A percentile compares a stretch with the other conserved stretches of the same genome.
Evolutionary conservation across 257 asterid species (phyloP).

Genomic region (Sherardia arvensis): DNA sequence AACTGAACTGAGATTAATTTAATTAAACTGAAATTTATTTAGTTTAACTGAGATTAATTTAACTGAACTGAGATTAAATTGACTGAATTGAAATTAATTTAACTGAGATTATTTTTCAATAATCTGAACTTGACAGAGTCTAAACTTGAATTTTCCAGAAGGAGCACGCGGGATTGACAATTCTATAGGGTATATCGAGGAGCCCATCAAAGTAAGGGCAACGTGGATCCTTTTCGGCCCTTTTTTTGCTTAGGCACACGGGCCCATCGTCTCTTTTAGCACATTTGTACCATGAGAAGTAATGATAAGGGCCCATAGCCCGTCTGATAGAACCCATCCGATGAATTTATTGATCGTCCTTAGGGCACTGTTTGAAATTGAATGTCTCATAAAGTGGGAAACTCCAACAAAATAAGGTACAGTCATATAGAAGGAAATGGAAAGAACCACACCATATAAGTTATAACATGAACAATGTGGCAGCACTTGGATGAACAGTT

Average conservation of each 20-base stretch:
- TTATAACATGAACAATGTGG: background rate
- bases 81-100: too few relatives aligned
- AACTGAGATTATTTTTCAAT: too few relatives aligned
- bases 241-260: too few relatives aligned
- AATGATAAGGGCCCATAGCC: too few relatives aligned
- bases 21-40: too few relatives aligned
- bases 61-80: too few relatives aligned
- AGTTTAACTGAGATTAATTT: too few relatives aligned
- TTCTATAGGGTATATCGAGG: background rate
- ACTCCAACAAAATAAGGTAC: background rate
- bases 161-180: too few relatives aligned
- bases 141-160: too few relatives aligned
- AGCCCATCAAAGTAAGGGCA: background rate
- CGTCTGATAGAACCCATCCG: too few relatives aligned
- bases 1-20: too few relatives aligned
- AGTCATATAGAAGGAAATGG: background rate
- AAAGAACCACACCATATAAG: background rate
- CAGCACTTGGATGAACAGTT: background rate
- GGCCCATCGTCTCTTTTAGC: background rate
- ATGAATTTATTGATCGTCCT: constrained; percentile 2
- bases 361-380: background rate
- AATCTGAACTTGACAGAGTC: too few relatives aligned
- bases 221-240: constrained; percentile 12
- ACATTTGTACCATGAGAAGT: background rate
- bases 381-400: constrained; percentile 1